Base-by-base conservation (phyloP, 192 early-diverging fungal species). In the Linnemannia elongata region DNA sequence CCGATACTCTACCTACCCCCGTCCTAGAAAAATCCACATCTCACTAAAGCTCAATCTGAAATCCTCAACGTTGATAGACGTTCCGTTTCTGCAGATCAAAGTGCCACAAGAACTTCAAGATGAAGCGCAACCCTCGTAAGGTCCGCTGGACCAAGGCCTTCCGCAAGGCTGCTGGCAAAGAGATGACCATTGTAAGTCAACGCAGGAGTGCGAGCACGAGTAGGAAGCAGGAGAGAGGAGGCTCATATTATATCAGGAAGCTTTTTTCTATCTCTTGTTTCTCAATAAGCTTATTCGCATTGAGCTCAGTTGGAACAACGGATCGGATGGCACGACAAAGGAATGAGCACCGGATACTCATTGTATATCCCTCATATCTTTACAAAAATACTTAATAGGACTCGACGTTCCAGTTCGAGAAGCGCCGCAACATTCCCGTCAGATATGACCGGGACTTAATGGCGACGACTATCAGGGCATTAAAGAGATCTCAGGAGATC, bases 81-180 rank as follows among this genome's bases (percentile, higher is more conserved):
- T 98, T 98, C 90, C 93, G 97, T 57, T 98, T 97, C 89, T 99
- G 99, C 88, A 94, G 97, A 84, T 99, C 98, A 82, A 99, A 99
- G 92, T 99, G 99, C 91, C 97, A 99, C 95, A 97, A 96, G 88
- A 99, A 98, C 92, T 99, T 99, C 92, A 99, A 99, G 90, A 98
- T 99, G 96, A 99, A 99, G 94, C 95, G 99, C 54, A 99, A 99
- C 92, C 99, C 99, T 63, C 94, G 99, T 82, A 99, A 99, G 94
- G 97, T 99, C 77, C 93, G 95, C 81, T 99, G 99, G 99, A 99
- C 99, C 76, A 99, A 99, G 94, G 98, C 99, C 18, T 99, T 99
- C 97, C 93, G 99, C 78, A 96, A 96, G 89, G 95, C 99, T 20
- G 96, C 97, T 22, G 99, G 99, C 88, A 99, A 99, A 92, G 99